Percentiles rank a stretch among this genome's conserved stretches.
phyloP scores from a whole-genome alignment of 805 yeast species.

The Kodamaea laetipori region DNA sequence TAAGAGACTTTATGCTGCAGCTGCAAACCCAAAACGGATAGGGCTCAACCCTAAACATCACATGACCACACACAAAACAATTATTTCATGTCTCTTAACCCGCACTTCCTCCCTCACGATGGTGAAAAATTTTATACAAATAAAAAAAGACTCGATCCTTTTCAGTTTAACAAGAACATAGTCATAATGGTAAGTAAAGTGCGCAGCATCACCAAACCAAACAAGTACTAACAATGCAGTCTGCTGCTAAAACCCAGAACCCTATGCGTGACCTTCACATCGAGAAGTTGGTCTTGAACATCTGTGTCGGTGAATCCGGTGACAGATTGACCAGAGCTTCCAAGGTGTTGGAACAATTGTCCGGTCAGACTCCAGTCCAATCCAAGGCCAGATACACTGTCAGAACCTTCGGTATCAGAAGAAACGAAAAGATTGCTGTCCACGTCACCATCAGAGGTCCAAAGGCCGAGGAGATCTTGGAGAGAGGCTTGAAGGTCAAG shows the following conservation, averaged over 20 bases:
- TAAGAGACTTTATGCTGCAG: too few species aligned
- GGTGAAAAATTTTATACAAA: constrained; percentile 19
- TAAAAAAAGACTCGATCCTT: constrained; percentile 12
- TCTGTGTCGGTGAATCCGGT: constrained; percentile 99
- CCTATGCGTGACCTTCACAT: constrained; percentile 98
- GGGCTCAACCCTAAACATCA: constrained; percentile 13
- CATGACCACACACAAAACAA: not conserved
- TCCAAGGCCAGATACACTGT: constrained; percentile 99
- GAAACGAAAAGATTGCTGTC: constrained; percentile 99
- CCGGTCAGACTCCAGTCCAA: constrained; percentile 99
- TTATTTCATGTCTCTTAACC: not conserved
- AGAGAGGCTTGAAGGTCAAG: constrained; percentile 99
- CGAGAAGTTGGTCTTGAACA: constrained; percentile 99
- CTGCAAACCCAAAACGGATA: not conserved
- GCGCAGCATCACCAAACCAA: not conserved
- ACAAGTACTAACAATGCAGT: not conserved
- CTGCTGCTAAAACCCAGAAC: constrained; percentile 62
- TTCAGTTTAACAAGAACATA: constrained; percentile 17
- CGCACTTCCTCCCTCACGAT: not conserved
- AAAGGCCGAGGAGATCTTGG: constrained; percentile 96
- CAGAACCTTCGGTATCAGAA: constrained; percentile 99
- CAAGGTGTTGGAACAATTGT: constrained; percentile 98
- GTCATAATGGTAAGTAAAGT: constrained; percentile 25
- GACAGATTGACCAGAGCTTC: constrained; percentile 99
- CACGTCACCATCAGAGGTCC: constrained; percentile 99